phyloP scores from a whole-genome alignment of 306 rosid species.

The Fragaria iinumae region DNA sequence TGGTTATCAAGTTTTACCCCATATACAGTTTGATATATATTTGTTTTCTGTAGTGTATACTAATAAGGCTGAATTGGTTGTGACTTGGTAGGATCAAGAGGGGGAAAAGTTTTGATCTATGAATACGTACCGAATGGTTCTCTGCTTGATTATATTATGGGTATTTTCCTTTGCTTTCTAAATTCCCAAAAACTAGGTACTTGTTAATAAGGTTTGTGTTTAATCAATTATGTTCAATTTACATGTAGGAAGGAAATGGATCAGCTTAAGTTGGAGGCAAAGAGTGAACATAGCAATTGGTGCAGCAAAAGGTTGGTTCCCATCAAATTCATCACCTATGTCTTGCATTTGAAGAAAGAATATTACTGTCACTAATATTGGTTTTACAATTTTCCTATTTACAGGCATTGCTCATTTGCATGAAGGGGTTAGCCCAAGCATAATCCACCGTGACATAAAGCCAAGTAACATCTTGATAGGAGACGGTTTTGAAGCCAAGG shows the following conservation, averaged over 20 bases:
- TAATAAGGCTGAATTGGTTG: slow-evolving; percentile 9
- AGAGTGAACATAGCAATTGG: slow-evolving; percentile 77
- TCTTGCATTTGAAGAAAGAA: background rate
- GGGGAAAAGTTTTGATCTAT: slow-evolving; percentile 61
- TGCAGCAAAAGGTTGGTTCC: slow-evolving; percentile 62
- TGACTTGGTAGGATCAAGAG: slow-evolving; percentile 39
- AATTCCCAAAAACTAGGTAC: background rate
- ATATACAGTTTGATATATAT: background rate
- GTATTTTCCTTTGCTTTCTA: slow-evolving; percentile 30
- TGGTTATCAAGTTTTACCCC: background rate
- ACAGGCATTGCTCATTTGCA: slow-evolving; percentile 79
- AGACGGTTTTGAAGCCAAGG: slow-evolving; percentile 75
- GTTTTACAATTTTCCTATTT: slow-evolving; percentile 1
- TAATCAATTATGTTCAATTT: background rate
- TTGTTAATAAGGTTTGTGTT: background rate
- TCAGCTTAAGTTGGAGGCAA: slow-evolving; percentile 74
- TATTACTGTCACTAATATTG: background rate
- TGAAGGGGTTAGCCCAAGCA: slow-evolving; percentile 59
- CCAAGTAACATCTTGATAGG: slow-evolving; percentile 83
- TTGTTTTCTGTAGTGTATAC: background rate
- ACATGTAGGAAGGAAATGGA: slow-evolving; percentile 45
- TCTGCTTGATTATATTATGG: slow-evolving; percentile 65
- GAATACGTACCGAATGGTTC: slow-evolving; percentile 83
- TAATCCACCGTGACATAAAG: slow-evolving; percentile 78
- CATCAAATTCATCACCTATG: background rate